Evolutionary conservation across 805 yeast genomes (phyloP).

Genomic region (Candida sithepensis): DNA sequence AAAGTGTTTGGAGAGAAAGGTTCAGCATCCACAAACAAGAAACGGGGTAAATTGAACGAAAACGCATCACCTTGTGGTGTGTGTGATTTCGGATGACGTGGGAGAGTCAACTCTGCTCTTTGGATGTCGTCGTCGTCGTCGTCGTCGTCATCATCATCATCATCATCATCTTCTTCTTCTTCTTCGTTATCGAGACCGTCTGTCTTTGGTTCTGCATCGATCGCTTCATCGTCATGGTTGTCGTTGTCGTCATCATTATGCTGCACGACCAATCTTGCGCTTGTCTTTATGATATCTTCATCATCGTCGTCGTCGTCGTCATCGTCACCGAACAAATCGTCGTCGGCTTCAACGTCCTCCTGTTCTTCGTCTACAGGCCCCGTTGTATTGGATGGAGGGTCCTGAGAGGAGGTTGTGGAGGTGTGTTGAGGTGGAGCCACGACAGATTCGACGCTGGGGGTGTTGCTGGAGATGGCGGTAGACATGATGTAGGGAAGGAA

Average conservation of each 20-base stretch:
- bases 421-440: too few species aligned
- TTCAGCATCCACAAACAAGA: constrained; percentile 74
- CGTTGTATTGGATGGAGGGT: too few species aligned
- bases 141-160: constrained; percentile 33
- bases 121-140: constrained; percentile 27
- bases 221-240: constrained; percentile 30
- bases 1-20: constrained; percentile 70
- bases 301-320: constrained; percentile 24
- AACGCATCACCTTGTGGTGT: constrained; percentile 33
- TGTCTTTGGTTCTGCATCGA: too few species aligned
- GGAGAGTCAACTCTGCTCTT: constrained; percentile 40
- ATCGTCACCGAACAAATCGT: constrained; percentile 35
- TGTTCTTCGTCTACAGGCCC: neutral
- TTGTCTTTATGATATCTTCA: constrained; percentile 13
- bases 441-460: too few species aligned
- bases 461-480: too few species aligned
- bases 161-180: constrained; percentile 31
- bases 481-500: too few species aligned
- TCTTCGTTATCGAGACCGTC: constrained; percentile 18
- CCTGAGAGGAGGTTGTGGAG: too few species aligned
- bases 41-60: constrained; percentile 72
- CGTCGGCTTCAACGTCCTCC: constrained; percentile 30
- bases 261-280: constrained; percentile 7
- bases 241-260: constrained; percentile 24
- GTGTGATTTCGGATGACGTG: constrained; percentile 49